Conservation (phyloP, 495 filamentous ascomycete species). For the Penicillium flavigenum region DNA sequence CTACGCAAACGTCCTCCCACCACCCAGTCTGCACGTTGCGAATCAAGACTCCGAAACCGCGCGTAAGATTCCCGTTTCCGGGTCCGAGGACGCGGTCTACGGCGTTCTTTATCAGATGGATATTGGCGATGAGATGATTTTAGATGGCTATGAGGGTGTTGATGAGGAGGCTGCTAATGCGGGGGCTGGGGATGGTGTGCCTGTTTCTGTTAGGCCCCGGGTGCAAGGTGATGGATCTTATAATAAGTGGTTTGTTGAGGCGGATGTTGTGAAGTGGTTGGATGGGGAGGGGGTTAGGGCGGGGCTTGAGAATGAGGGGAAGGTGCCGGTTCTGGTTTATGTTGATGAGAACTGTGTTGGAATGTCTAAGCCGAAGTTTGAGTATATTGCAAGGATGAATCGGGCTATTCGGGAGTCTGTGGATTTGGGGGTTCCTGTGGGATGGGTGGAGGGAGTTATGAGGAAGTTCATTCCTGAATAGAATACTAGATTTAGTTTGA, state of each 20-base stretch:
- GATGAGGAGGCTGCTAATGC: constrained; percentile 24
- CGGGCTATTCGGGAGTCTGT: constrained; percentile 61
- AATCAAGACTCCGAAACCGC: constrained; percentile 22
- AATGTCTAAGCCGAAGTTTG: constrained; percentile 48
- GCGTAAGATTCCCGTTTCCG: constrained; percentile 23
- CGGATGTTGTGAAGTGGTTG: constrained; percentile 36
- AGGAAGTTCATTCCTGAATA: constrained; percentile 53
- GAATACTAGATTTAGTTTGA: background rate
- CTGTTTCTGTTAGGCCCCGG: constrained; percentile 41
- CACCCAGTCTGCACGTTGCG: constrained; percentile 26
- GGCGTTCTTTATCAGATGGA: constrained; percentile 63
- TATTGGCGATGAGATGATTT: constrained; percentile 32
- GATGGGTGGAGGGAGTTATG: constrained; percentile 58
- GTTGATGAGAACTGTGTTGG: constrained; percentile 48
- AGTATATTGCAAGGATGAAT: constrained; percentile 71
- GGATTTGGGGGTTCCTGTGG: constrained; percentile 52
- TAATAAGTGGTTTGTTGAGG: constrained; percentile 43
- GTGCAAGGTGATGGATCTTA: constrained; percentile 40
- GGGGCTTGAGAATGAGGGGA: constrained; percentile 6
- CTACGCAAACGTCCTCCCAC: constrained; percentile 66
- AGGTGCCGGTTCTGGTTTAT: constrained; percentile 54
- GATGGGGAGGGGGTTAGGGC: constrained; percentile 22
- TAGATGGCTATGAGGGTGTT: constrained; percentile 47
- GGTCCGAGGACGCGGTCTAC: constrained; percentile 42
- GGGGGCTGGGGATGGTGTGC: constrained; percentile 15